Conservation (phyloP, 2,329 filamentous ascomycete species). For the Sporothrix mexicana region DNA sequence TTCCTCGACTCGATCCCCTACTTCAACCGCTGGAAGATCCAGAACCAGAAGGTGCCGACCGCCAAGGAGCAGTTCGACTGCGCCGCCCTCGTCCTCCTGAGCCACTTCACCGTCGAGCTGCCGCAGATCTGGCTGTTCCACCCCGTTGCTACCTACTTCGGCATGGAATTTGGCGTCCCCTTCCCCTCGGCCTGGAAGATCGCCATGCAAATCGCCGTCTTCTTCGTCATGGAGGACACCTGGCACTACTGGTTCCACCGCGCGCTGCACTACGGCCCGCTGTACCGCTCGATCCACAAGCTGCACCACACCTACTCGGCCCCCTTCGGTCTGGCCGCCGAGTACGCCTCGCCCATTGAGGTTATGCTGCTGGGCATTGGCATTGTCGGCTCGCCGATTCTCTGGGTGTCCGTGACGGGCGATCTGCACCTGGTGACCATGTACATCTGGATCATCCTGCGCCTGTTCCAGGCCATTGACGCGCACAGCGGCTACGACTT, state of each 20-base stretch:
- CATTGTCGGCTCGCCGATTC: slow-evolving; percentile 78
- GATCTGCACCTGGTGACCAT: slow-evolving; percentile 96
- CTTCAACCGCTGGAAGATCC: slow-evolving; percentile 94
- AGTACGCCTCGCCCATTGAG: slow-evolving; percentile 97
- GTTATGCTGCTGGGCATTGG: slow-evolving; percentile 93
- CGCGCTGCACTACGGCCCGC: slow-evolving; percentile 87
- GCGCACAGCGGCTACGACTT: slow-evolving; percentile 98
- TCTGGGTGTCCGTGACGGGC: slow-evolving; percentile 81
- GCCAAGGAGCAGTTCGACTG: slow-evolving; percentile 92
- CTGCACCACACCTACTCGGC: slow-evolving; percentile 99
- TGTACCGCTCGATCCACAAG: slow-evolving; percentile 98
- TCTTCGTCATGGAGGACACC: slow-evolving; percentile 94
- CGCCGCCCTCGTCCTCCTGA: slow-evolving; percentile 88
- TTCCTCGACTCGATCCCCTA: slow-evolving; percentile 86
- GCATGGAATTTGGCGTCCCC: slow-evolving; percentile 84
- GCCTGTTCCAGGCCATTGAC: slow-evolving; percentile 96
- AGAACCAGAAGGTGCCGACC: slow-evolving; percentile 89
- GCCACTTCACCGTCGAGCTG: slow-evolving; percentile 96
- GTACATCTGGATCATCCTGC: slow-evolving; percentile 93
- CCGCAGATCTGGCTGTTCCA: slow-evolving; percentile 99
- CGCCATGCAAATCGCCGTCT: slow-evolving; percentile 86
- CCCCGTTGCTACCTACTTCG: slow-evolving; percentile 90
- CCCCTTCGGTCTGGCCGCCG: slow-evolving; percentile 92
- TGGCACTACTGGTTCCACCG: slow-evolving; percentile 99
- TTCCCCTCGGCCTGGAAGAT: slow-evolving; percentile 89